These are phyloP conservation scores for Microsporum audouinii DNA, from an alignment of 2,329 filamentous ascomycete genomes.

Conservation along the genomic window DNA sequence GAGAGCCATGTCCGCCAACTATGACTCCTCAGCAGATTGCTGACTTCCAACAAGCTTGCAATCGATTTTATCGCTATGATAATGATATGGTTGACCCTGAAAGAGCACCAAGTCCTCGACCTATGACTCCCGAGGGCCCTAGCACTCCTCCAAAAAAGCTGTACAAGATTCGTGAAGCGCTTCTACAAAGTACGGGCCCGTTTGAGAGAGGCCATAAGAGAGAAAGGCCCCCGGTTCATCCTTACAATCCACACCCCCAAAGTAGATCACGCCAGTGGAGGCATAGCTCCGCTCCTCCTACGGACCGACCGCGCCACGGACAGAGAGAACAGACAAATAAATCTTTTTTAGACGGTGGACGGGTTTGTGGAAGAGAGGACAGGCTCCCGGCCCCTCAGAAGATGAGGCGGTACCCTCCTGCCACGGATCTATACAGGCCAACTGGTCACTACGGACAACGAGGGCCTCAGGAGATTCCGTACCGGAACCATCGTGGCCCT, in stretches of 20 bases:
- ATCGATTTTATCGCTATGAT: constrained; percentile 22
- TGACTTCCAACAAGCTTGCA: constrained; percentile 30
- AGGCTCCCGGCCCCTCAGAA: neutral
- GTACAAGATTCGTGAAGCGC: constrained; percentile 11
- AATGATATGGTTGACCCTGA: constrained; percentile 24
- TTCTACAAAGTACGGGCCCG: neutral
- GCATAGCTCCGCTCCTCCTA: neutral
- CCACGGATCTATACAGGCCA: neutral
- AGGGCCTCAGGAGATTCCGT: neutral
- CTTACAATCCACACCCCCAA: neutral
- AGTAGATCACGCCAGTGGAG: neutral
- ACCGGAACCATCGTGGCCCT: neutral
- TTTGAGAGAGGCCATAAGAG: neutral
- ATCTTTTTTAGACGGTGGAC: neutral
- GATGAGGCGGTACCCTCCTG: neutral
- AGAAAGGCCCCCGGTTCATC: neutral
- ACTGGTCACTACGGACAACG: neutral
- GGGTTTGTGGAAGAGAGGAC: neutral
- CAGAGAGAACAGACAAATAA: neutral
- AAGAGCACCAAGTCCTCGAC: constrained; percentile 24
- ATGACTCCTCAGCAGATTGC: constrained; percentile 31
- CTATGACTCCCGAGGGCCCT: constrained; percentile 21
- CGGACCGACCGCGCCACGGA: neutral
- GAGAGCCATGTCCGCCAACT: constrained; percentile 30
- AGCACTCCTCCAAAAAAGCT: constrained; percentile 20